A percentile compares a stretch with the other conserved stretches of the same genome.
phyloP scores from a whole-genome alignment of 2,329 filamentous ascomycete species.

The Penicillium capsulatum region DNA sequence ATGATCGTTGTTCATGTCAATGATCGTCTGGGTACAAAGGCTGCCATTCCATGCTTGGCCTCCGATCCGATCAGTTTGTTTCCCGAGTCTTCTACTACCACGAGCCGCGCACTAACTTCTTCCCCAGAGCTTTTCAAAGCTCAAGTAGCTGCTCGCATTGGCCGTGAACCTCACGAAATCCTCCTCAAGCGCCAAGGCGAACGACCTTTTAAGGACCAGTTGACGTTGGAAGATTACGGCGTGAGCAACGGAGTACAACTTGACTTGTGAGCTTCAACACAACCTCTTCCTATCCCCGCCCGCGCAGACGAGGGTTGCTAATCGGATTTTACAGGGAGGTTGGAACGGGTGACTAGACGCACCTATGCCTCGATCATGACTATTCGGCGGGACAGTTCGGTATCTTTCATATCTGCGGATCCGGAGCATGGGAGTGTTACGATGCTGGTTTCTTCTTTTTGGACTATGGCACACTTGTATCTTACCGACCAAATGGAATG shows the following conservation, averaged over 20 bases:
- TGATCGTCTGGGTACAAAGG: conserved; percentile 93
- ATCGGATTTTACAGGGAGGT: conserved; percentile 38
- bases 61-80: conserved; percentile 66
- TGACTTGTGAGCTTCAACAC: conserved; percentile 40
- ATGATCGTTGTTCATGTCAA: conserved; percentile 96
- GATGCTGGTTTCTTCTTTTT: conserved; percentile 4
- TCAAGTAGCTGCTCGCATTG: conserved; percentile 84
- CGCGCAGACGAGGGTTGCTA: conserved; percentile 19
- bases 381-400: conserved; percentile 7
- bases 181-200: conserved; percentile 88
- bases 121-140: conserved; percentile 70
- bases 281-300: neutral
- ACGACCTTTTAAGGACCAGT: conserved; percentile 84
- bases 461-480: conserved; percentile 17
- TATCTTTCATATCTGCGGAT: conserved; percentile 6
- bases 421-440: conserved; percentile 8
- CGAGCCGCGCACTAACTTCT: conserved; percentile 4
- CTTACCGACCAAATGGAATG: conserved; percentile 31
- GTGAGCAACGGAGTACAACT: conserved; percentile 77
- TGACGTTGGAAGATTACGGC: conserved; percentile 88
- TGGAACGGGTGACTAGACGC: conserved; percentile 44
- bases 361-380: neutral
- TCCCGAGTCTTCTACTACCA: neutral
- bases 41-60: conserved; percentile 82
- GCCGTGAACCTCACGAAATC: conserved; percentile 84